A percentile compares a stretch with the other conserved stretches of the same genome.
phyloP scores from a whole-genome alignment of 306 rosid genomes.

The Medicago truncatula region DNA sequence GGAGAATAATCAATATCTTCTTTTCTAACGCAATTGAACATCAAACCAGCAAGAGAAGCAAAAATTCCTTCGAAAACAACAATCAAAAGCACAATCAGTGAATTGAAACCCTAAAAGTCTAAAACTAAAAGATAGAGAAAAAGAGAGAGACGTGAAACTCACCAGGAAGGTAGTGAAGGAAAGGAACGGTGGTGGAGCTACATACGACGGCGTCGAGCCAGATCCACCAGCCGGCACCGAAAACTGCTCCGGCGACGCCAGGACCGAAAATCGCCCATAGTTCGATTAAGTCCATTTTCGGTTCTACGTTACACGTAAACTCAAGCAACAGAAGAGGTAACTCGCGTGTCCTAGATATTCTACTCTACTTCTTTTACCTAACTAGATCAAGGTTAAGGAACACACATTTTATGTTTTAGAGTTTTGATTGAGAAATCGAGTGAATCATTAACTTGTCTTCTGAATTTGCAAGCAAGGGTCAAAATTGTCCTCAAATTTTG shows the following conservation, averaged over 20 bases:
- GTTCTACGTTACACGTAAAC: background rate
- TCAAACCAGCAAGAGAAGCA: conserved; percentile 91
- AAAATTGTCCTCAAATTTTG: too few species aligned
- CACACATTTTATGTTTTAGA: too few species aligned
- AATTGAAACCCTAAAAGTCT: conserved; percentile 55
- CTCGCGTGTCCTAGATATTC: background rate
- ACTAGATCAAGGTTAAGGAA: too few species aligned
- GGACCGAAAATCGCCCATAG: conserved; percentile 97
- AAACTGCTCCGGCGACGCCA: conserved; percentile 87
- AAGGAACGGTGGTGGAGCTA: conserved; percentile 79
- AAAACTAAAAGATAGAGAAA: background rate
- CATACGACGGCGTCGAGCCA: conserved; percentile 99
- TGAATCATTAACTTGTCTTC: too few species aligned
- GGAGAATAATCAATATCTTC: conserved; percentile 97
- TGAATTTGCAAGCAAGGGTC: too few species aligned
- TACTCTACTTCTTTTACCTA: background rate
- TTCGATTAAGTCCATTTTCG: conserved; percentile 74
- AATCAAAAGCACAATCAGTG: conserved; percentile 32
- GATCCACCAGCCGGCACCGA: conserved; percentile 99
- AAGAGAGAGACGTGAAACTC: background rate
- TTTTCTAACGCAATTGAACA: conserved; percentile 98
- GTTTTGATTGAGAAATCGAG: too few species aligned
- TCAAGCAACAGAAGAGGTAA: background rate
- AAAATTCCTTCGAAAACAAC: conserved; percentile 68
- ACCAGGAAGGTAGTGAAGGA: conserved; percentile 96